phyloP scores from a whole-genome alignment of 192 early-diverging fungal genomes.

The Gigaspora rosea region DNA sequence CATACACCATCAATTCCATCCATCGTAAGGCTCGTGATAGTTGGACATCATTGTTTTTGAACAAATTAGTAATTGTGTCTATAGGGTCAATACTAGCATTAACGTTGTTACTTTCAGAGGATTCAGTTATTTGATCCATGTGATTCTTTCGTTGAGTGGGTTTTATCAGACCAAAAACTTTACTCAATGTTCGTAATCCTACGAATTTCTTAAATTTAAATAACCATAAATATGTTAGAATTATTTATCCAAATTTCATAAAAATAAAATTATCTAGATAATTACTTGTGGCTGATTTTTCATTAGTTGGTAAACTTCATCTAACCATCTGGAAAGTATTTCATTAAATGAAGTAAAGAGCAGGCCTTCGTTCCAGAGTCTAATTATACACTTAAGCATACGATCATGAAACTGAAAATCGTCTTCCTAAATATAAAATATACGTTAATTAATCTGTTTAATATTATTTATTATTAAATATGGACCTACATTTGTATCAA shows the following conservation, averaged over 20 bases:
- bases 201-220: constrained; percentile 19
- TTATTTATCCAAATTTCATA: neutral
- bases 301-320: constrained; percentile 34
- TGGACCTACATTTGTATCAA: neutral
- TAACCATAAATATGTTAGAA: too few relatives aligned
- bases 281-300: constrained; percentile 11
- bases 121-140: neutral
- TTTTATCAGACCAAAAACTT: constrained; percentile 8
- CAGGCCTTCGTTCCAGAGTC: constrained; percentile 46
- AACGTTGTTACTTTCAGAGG: neutral
- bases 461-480: neutral
- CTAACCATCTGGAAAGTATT: constrained; percentile 50
- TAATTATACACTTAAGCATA: constrained; percentile 47
- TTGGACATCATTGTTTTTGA: constrained; percentile 32
- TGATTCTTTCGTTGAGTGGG: neutral
- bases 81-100: constrained; percentile 33
- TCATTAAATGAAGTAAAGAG: constrained; percentile 44
- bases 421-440: constrained; percentile 37
- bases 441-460: constrained; percentile 25
- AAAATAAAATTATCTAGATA: neutral
- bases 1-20: constrained; percentile 41
- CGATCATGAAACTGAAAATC: constrained; percentile 40
- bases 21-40: constrained; percentile 41
- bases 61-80: constrained; percentile 31
- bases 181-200: constrained; percentile 23